These are phyloP conservation scores for Trametes pubescens DNA, from an alignment of 1,284 basidiomycete species.

Conservation along the genomic window DNA sequence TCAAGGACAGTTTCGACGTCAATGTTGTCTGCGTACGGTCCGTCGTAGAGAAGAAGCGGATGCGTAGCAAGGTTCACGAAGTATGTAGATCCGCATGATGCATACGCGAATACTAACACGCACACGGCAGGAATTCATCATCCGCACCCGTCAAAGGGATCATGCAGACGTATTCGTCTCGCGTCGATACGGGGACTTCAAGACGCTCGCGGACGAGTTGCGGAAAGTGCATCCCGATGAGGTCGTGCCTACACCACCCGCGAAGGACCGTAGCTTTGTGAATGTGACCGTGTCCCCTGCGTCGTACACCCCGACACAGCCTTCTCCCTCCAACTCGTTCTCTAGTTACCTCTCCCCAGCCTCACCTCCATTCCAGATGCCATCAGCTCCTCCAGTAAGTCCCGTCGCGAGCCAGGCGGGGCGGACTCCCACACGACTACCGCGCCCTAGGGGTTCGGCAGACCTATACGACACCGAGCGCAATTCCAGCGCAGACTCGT, in stretches of 20 bases:
- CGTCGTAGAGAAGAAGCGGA: slow-evolving; percentile 81
- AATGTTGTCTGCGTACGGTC: slow-evolving; percentile 89
- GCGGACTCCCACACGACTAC: slow-evolving; percentile 13
- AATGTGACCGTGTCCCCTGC: slow-evolving; percentile 49
- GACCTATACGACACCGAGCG: slow-evolving; percentile 36
- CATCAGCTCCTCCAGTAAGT: slow-evolving; percentile 22
- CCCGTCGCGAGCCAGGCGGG: slow-evolving; percentile 22
- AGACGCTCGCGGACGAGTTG: slow-evolving; percentile 86
- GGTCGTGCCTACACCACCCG: slow-evolving; percentile 79
- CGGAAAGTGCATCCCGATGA: slow-evolving; percentile 85
- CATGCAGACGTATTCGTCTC: slow-evolving; percentile 88
- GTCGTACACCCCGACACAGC: slow-evolving; percentile 18
- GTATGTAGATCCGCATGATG: slow-evolving; percentile 48
- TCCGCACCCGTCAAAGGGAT: slow-evolving; percentile 82
- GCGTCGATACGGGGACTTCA: slow-evolving; percentile 95
- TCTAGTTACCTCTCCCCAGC: slow-evolving; percentile 11
- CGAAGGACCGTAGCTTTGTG: slow-evolving; percentile 85
- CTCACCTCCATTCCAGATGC: slow-evolving; percentile 15
- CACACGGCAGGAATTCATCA: slow-evolving; percentile 85
- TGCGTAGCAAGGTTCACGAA: slow-evolving; percentile 87
- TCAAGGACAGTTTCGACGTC: slow-evolving; percentile 77
- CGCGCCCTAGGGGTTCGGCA: slow-evolving; percentile 24
- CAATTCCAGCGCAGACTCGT: slow-evolving; percentile 38
- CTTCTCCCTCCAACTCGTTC: slow-evolving; percentile 24
- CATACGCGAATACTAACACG: background rate